These are phyloP conservation scores for Geotrichum phurueaensis DNA, from an alignment of 1,139 yeast species.

Conservation along the genomic window DNA sequence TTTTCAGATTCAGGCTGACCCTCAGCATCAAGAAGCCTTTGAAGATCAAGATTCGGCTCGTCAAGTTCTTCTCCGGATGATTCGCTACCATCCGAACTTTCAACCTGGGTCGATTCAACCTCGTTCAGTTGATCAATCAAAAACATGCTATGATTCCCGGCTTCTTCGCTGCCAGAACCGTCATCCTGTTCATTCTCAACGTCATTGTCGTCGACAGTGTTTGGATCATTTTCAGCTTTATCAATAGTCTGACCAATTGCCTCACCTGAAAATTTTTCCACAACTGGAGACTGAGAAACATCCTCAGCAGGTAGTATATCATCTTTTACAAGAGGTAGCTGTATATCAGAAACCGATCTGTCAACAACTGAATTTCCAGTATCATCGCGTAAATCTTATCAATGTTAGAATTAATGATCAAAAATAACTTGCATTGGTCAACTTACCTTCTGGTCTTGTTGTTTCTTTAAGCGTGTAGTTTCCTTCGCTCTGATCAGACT, in stretches of 20 bases:
- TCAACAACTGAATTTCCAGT: not conserved
- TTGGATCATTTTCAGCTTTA: conserved; percentile 22
- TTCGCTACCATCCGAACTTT: not conserved
- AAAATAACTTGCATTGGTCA: not conserved
- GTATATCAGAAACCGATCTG: not conserved
- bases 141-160: not conserved
- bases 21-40: not conserved
- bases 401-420: not conserved
- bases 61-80: not conserved
- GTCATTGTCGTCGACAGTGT: conserved; percentile 18
- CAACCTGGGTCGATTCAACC: not conserved
- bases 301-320: not conserved
- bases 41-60: not conserved
- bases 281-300: not conserved
- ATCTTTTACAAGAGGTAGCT: not conserved
- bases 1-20: not conserved
- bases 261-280: not conserved
- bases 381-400: not conserved
- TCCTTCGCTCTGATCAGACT: not conserved
- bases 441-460: conserved; percentile 13
- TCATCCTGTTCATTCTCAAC: conserved; percentile 15
- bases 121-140: not conserved
- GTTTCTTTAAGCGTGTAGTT: not conserved
- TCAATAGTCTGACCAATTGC: conserved; percentile 7
- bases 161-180: not conserved